phyloP scores from a whole-genome alignment of 345 rosid species.

The Camelina neglecta region DNA sequence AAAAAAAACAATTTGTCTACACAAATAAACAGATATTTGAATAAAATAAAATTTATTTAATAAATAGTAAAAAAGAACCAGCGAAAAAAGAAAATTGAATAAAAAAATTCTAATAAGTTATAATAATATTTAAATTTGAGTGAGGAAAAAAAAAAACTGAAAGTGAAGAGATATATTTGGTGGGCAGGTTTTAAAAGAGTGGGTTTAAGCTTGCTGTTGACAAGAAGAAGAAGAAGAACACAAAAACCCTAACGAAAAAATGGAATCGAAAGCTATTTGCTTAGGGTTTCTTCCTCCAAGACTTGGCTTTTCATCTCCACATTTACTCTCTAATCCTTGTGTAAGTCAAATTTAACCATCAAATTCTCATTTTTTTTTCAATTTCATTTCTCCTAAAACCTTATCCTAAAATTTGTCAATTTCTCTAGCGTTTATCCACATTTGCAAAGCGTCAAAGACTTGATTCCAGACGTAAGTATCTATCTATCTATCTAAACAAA shows the following conservation, averaged over 20 bases:
- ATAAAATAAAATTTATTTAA: too few relatives aligned
- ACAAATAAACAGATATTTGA: too few relatives aligned
- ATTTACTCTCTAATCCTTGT: slow-evolving; percentile 25
- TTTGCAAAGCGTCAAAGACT: slow-evolving; percentile 31
- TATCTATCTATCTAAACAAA: not conserved
- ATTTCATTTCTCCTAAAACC: slow-evolving; percentile 20
- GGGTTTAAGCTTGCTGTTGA: slow-evolving; percentile 28
- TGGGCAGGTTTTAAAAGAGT: slow-evolving; percentile 9
- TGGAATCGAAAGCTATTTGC: slow-evolving; percentile 62
- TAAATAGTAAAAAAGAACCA: not conserved
- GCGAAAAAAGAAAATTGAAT: too few relatives aligned
- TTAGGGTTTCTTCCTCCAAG: slow-evolving; percentile 51
- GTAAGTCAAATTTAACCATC: slow-evolving; percentile 47
- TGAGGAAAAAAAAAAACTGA: too few relatives aligned
- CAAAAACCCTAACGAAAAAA: slow-evolving; percentile 31
- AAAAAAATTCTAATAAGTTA: too few relatives aligned
- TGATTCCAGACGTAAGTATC: slow-evolving; percentile 44
- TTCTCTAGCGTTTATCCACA: slow-evolving; percentile 47
- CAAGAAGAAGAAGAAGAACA: slow-evolving; percentile 41
- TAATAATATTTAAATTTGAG: too few relatives aligned
- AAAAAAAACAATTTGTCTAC: too few relatives aligned
- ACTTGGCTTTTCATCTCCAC: slow-evolving; percentile 35
- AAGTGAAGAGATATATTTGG: not conserved
- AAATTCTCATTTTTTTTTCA: not conserved
- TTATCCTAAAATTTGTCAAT: slow-evolving; percentile 31